phyloP scores from a whole-genome alignment of 345 rosid genomes.

The Psidium friedrichsthalianum region DNA sequence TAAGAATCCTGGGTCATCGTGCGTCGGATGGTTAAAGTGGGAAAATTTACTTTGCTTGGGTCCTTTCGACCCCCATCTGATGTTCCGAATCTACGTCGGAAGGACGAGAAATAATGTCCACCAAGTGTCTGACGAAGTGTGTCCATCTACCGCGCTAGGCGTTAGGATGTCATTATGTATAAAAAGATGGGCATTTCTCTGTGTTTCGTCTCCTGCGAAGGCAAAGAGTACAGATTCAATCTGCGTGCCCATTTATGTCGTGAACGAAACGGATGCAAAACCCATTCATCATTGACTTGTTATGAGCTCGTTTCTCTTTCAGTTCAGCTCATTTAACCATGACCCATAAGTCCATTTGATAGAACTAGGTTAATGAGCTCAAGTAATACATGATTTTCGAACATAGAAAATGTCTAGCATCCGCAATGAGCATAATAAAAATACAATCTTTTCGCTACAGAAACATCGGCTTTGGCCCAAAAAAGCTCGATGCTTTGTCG shows the following conservation, averaged over 20 bases:
- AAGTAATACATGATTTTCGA: neutral
- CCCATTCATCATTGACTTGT: neutral
- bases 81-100: neutral
- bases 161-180: neutral
- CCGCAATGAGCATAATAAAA: neutral
- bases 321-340: neutral
- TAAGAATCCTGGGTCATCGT: neutral
- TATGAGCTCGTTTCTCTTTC: neutral
- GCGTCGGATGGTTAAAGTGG: neutral
- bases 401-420: neutral
- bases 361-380: neutral
- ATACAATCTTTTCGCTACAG: neutral
- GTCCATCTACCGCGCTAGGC: neutral
- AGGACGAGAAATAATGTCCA: neutral
- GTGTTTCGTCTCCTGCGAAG: neutral
- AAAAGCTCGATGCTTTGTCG: neutral
- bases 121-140: neutral
- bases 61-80: neutral
- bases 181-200: neutral
- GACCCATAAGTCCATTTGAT: neutral
- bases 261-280: neutral
- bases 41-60: neutral
- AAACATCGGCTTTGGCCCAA: neutral
- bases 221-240: neutral
- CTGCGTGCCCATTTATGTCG: neutral